Evolutionary conservation across 108 stramenopile genomes (phyloP).

Genomic region (Fistulifera solaris): DNA sequence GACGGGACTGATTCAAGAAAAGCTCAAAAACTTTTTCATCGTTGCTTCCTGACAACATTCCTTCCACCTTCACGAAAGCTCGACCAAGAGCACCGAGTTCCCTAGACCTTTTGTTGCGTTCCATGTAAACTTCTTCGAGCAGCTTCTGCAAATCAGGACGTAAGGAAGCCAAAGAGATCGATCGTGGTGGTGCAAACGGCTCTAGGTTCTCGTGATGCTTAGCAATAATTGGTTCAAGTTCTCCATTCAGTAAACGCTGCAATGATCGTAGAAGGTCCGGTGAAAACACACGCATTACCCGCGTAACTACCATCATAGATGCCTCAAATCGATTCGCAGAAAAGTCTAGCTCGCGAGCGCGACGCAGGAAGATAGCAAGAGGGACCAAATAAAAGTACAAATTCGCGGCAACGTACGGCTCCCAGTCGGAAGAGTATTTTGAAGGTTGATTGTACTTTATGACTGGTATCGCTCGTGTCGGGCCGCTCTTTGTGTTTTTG

Average conservation of each 20-base stretch:
- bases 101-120: constrained; percentile 51
- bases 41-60: constrained; percentile 26
- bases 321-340: constrained; percentile 36
- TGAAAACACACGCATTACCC: constrained; percentile 70
- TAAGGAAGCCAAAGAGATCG: constrained; percentile 35
- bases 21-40: constrained; percentile 46
- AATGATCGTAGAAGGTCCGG: constrained; percentile 53
- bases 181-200: constrained; percentile 45
- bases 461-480: constrained; percentile 13
- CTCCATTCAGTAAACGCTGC: constrained; percentile 20
- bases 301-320: constrained; percentile 40
- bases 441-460: constrained; percentile 51
- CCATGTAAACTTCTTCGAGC: constrained; percentile 73
- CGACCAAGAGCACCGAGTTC: constrained; percentile 54
- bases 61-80: constrained; percentile 31
- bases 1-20: constrained; percentile 37
- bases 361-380: constrained; percentile 75
- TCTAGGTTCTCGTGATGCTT: constrained; percentile 49
- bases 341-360: constrained; percentile 87
- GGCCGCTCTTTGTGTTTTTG: not conserved
- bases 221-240: constrained; percentile 21
- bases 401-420: constrained; percentile 73
- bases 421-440: constrained; percentile 55
- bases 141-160: constrained; percentile 61
- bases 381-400: constrained; percentile 70